Percentiles rank a stretch among this genome's conserved stretches.
These are phyloP conservation scores for Vaccinium vitisidaea DNA, from an alignment of 148 eudicot genomes.

Conservation along the genomic window DNA sequence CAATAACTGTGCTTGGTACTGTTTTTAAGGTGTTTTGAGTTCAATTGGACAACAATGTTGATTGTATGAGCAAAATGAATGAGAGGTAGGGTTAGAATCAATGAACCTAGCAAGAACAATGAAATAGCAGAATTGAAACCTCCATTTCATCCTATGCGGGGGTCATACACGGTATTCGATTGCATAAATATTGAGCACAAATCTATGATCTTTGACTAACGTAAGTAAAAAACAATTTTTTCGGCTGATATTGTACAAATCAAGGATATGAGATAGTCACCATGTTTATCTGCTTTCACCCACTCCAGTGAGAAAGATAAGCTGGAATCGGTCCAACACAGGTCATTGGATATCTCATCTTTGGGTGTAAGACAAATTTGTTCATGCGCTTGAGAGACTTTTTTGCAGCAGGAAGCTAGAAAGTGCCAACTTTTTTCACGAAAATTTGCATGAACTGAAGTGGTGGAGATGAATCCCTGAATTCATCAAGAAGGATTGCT, in stretches of 20 bases:
- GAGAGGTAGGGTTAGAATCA: neutral
- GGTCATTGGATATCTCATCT: neutral
- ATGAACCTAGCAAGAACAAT: conserved; percentile 7
- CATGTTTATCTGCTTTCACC: conserved; percentile 2
- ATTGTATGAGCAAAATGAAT: neutral
- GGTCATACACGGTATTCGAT: neutral
- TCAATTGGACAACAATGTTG: neutral
- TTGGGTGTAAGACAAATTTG: neutral
- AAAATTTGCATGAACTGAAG: neutral
- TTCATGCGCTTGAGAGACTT: neutral
- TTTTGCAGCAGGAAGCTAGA: neutral
- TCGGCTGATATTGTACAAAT: neutral
- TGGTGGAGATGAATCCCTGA: conserved; percentile 8
- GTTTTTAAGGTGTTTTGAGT: neutral
- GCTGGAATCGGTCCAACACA: neutral
- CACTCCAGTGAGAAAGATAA: neutral
- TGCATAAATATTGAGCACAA: neutral
- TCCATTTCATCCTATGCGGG: neutral
- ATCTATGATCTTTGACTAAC: neutral
- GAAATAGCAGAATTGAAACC: neutral
- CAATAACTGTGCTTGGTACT: neutral
- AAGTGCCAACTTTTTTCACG: neutral
- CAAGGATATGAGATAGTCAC: neutral
- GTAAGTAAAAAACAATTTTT: neutral
- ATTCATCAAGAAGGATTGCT: conserved; percentile 11